Base-by-base conservation (phyloP, 768 basidiomycete species). In the Suillus variegatus region DNA sequence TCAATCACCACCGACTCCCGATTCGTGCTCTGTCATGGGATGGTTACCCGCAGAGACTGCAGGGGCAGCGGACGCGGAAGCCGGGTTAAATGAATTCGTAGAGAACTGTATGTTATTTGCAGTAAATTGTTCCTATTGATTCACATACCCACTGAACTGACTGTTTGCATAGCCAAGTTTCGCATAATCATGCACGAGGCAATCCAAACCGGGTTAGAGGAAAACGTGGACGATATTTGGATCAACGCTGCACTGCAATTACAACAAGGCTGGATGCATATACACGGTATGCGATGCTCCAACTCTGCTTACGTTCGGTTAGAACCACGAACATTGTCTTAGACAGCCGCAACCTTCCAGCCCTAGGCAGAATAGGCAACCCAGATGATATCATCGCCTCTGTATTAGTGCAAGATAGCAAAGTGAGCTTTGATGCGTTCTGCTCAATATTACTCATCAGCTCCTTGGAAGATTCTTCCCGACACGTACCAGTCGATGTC, bases 401-500 rank as follows among this genome's bases (percentile, higher is more conserved):
- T 2, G 92, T 94, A 13, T 80, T 88, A 8, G 91, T 94, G 6
- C 79, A 89, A 65, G 82, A 88, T 64, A 85, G 91, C 72, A 82
- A 88, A 81, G 90, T 88, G 65, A 35, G 79, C 70, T 32, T 38
- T 46, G 6, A 14, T 13, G 41, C 35, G 41, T 40, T 46, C 46
- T 22, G 6, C 44, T 38, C 14, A 64, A 43, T 57, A 46, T 20
- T 49, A 9, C 35, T 67, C n/a, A 65, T 20, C 14, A 25, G 25
- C 20, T n/a, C 16, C 54, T 46, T 41, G 38, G 4, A 69, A 91
- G 90, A 88, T 92, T 38, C 71, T 84, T 12, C 72, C 87, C 0
- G 86, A 90, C 35, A 94, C 92, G 2, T 94, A 94, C 69, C 86
- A 91, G 71, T 82, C 89, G 6, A 94, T 94, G 93, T 91, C 92